Evolutionary conservation across 2,329 filamentous ascomycete genomes (phyloP).

Genomic region (Fusarium virguliforme): DNA sequence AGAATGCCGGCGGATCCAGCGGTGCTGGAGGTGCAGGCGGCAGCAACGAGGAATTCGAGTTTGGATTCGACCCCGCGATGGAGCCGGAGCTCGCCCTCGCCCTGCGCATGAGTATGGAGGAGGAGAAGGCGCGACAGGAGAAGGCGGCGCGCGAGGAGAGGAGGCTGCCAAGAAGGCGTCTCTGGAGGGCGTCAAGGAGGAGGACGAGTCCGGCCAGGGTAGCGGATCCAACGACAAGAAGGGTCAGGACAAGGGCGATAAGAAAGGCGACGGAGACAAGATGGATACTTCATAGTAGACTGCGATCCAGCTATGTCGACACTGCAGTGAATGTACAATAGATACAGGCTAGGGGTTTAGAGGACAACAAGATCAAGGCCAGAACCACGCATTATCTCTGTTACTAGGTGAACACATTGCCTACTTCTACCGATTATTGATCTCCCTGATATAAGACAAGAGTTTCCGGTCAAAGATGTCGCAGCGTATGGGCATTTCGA

Average conservation of each 20-base stretch:
- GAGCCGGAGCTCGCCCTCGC: slow-evolving; percentile 96
- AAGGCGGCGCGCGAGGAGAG: slow-evolving; percentile 85
- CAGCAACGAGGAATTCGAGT: slow-evolving; percentile 77
- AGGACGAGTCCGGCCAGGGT: slow-evolving; percentile 72
- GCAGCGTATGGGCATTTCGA: slow-evolving; percentile 97
- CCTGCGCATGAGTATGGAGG: slow-evolving; percentile 97
- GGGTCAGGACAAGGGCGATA: slow-evolving; percentile 73
- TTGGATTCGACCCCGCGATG: slow-evolving; percentile 90
- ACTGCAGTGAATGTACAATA: slow-evolving; percentile 57
- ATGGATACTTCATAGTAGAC: slow-evolving; percentile 85
- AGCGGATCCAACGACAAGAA: slow-evolving; percentile 78
- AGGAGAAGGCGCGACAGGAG: slow-evolving; percentile 95
- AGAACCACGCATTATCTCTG: slow-evolving; percentile 41
- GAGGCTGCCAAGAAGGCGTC: slow-evolving; percentile 80
- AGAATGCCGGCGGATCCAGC: slow-evolving; percentile 73
- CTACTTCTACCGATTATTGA: slow-evolving; percentile 69
- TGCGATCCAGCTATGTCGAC: slow-evolving; percentile 47
- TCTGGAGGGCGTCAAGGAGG: slow-evolving; percentile 87
- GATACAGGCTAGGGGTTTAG: slow-evolving; percentile 50
- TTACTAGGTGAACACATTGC: slow-evolving; percentile 34
- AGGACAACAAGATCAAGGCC: slow-evolving; percentile 48
- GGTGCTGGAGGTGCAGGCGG: slow-evolving; percentile 72
- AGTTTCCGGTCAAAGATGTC: slow-evolving; percentile 94
- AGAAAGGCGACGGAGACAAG: slow-evolving; percentile 81
- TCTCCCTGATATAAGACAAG: slow-evolving; percentile 82